Conservation (phyloP, 805 yeast species). For the Nakazawaea ambrosiae region DNA sequence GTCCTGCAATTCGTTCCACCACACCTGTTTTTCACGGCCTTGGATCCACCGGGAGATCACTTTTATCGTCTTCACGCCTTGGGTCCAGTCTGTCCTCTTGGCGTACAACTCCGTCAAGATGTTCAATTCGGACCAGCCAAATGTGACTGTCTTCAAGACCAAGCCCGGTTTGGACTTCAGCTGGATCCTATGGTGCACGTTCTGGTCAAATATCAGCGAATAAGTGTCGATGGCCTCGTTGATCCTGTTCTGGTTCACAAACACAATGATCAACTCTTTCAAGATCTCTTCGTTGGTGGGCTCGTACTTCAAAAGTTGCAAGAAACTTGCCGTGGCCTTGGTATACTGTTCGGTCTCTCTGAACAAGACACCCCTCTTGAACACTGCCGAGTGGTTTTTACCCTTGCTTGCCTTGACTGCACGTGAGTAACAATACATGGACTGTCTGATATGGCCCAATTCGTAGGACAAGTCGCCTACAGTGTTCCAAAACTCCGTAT, state of each 20-base stretch:
- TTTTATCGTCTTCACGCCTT: conserved; percentile 61
- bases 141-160: conserved; percentile 34
- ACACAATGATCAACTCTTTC: conserved; percentile 51
- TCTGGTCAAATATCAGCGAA: conserved; percentile 53
- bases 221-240: conserved; percentile 73
- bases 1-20: conserved; percentile 59
- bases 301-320: conserved; percentile 43
- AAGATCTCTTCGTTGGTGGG: conserved; percentile 58
- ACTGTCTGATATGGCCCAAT: conserved; percentile 66
- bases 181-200: conserved; percentile 34
- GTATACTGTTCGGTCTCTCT: conserved; percentile 59
- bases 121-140: conserved; percentile 87
- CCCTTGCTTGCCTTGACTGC: conserved; percentile 41
- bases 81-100: conserved; percentile 55
- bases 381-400: conserved; percentile 43
- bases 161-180: conserved; percentile 16
- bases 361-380: conserved; percentile 61
- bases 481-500: conserved; percentile 69
- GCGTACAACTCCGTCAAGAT: conserved; percentile 74
- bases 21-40: conserved; percentile 51
- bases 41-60: conserved; percentile 80
- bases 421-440: conserved; percentile 68
- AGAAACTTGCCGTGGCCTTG: conserved; percentile 69
- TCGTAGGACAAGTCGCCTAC: conserved; percentile 65
- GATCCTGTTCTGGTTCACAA: conserved; percentile 48